A percentile compares a stretch with the other conserved stretches of the same genome.
These are phyloP conservation scores for Nidularia pulvinata DNA, from an alignment of 768 basidiomycete genomes.

Conservation along the genomic window DNA sequence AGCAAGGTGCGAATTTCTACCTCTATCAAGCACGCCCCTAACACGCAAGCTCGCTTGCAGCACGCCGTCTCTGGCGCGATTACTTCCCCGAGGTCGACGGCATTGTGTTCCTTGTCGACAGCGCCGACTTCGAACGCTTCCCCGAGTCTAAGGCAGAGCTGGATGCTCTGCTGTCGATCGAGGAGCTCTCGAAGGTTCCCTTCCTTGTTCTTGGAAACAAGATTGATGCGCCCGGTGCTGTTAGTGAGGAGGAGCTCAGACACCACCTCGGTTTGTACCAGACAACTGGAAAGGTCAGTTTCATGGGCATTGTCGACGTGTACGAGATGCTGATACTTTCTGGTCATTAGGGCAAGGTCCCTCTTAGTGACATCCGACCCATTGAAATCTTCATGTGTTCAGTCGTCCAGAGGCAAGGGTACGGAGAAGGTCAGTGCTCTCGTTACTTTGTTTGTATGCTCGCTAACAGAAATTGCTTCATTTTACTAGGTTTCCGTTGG, in stretches of 20 bases:
- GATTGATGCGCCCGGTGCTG: conserved; percentile 98
- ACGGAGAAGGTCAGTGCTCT: conserved; percentile 79
- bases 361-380: conserved; percentile 94
- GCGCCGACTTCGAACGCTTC: conserved; percentile 96
- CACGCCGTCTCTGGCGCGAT: conserved; percentile 98
- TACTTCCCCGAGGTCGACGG: conserved; percentile 99
- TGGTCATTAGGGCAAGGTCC: conserved; percentile 84
- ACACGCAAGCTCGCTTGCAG: conserved; percentile 28
- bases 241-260: conserved; percentile 96
- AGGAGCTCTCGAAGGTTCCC: conserved; percentile 93
- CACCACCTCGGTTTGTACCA: conserved; percentile 96
- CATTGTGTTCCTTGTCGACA: conserved; percentile 98
- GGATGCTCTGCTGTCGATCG: conserved; percentile 93
- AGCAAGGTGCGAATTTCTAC: conserved; percentile 65
- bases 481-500: conserved; percentile 83
- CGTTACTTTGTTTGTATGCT: not conserved
- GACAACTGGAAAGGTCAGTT: conserved; percentile 95
- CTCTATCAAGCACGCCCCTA: not conserved
- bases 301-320: not conserved
- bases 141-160: conserved; percentile 96
- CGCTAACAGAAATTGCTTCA: conserved; percentile 1
- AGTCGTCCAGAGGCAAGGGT: conserved; percentile 97
- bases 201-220: conserved; percentile 99
- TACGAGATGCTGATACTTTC: conserved; percentile 1
- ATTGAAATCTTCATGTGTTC: conserved; percentile 99